Base-by-base conservation (phyloP, 1,139 yeast genomes). In the Pneumocystis wakefieldiae region DNA sequence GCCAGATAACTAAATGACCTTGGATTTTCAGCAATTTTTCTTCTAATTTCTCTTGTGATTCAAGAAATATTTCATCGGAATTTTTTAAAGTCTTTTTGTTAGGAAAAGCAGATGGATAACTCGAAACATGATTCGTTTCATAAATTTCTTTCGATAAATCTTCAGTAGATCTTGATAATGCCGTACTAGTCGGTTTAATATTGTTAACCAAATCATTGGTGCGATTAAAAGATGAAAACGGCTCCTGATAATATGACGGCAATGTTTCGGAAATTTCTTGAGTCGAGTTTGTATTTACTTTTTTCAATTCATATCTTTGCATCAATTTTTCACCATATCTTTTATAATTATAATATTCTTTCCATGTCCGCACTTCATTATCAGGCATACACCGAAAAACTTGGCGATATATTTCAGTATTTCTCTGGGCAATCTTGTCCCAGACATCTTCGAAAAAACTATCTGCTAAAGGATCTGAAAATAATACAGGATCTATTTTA, bases 341-440 rank as follows among this genome's bases (percentile, higher is more conserved):
- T 58, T 69, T 80, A 72, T 79, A 87, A 53, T 80, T 83, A 72
- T 88, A 90, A 73, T 90, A 94, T 62, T 89, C 96, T 65, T 82
- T 81, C 99, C 99, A 94, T 0, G 92, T 81, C 29, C 80, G 78
- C 15, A 92, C 97, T 17, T 81, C 78, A 72, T 92, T 89, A 73
- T 94, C 98, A 0, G 99, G 99, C 72, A 92, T 97, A 67, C 90
- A 84, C 68, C 91, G 92, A 79, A 94, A 94, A 2, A 92, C 89
- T 74, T 86, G 79, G 66, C 97, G 79, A 75, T 81, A 94, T 7
- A 92, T 76, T 66, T 82, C 80, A 0, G 97, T 90, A 71, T 94
- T 94, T 69, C 91, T 80, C 65, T 86, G 77, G 0, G 98, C 97
- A 71, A 83, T 83, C 12, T 87, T 85, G 70, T 80, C 82, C 97